Conservation (phyloP, 2,329 filamentous ascomycete genomes). For the Penicillium italicum region DNA sequence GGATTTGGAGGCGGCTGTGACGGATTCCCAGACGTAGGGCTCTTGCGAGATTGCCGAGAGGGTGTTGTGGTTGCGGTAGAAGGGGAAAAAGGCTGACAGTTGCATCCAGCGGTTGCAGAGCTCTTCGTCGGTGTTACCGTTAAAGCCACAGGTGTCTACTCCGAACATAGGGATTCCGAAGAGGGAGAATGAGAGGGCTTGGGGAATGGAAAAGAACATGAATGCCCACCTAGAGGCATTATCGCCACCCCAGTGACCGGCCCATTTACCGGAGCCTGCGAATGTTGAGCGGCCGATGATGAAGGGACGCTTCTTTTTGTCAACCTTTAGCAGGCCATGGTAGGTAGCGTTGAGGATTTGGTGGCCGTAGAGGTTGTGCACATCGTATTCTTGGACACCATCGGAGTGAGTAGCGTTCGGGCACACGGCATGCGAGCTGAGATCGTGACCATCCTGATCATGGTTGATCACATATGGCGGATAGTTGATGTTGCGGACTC, state of each 20-base stretch:
- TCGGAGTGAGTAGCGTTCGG: constrained; percentile 75
- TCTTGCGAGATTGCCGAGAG: constrained; percentile 63
- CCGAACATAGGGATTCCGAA: constrained; percentile 78
- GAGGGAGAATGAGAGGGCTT: constrained; percentile 70
- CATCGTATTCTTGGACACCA: constrained; percentile 72
- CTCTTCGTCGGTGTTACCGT: constrained; percentile 63
- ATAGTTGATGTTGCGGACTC: constrained; percentile 64
- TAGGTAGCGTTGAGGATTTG: constrained; percentile 76
- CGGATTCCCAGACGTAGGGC: constrained; percentile 66
- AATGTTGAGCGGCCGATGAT: constrained; percentile 83
- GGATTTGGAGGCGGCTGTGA: constrained; percentile 59
- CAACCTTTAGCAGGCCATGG: constrained; percentile 61
- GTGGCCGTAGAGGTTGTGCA: constrained; percentile 75
- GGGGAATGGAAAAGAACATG: constrained; percentile 73
- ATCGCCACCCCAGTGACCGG: constrained; percentile 80
- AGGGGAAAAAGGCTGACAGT: constrained; percentile 69
- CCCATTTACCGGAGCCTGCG: constrained; percentile 68
- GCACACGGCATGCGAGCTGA: constrained; percentile 68
- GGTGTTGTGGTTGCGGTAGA: constrained; percentile 73
- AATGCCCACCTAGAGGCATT: constrained; percentile 68
- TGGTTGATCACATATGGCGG: constrained; percentile 77
- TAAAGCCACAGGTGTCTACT: constrained; percentile 67
- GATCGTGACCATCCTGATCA: constrained; percentile 59
- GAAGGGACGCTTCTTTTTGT: constrained; percentile 69
- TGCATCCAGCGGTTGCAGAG: constrained; percentile 74